Evolutionary conservation across 352 stramenopile genomes (phyloP), one percentile per base, ranked within the genome.

Genomic region (Globisporangium radiosum): DNA sequence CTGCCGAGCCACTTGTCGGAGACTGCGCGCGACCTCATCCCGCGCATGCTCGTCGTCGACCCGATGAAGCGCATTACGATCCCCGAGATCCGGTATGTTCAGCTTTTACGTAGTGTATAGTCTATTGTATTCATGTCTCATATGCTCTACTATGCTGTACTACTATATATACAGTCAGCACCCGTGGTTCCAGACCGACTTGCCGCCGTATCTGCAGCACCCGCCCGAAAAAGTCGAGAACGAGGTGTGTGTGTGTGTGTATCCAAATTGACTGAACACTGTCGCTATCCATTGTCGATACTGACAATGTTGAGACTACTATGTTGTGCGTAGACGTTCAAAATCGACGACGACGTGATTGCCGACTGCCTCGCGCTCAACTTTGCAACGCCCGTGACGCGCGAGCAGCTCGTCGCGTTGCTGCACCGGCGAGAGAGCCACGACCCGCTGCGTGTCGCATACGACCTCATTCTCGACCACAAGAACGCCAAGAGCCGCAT

Each of bases 11-110:
- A 99, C 73, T 72, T 99, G 36, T 97, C 88, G 37, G 91, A 99
- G 64, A 86, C 98, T 57, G 94, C 96, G 25, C 92, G 89, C 15
- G 87, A 99, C 68, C 78, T 99, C 17, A 99, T 99, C 66, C 96
- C 96, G 48, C 83, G 95, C 37, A 99, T 99, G 95, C 79, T 99
- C 15, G 94, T 99, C 57, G 97, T 99, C 19, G 97, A 99, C 66
- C 97, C 97, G 3, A 98, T 99, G 89, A 99, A 99, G 76, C 87
- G 97, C 25, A 99, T 99, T 62, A 99, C 96, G 36, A 99, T 99
- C 62, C 79, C 95, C 4, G 96, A 99, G 71, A 99, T 99, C 76
- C 81, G 96, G 76, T 81, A 55, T 17, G 45, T 4, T 7, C 17
- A 39, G n/a, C 42, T 49, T 17, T 4, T 56, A 38, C 33, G 47